Base-by-base conservation (phyloP, 2,329 filamentous ascomycete species). In the Cyphellophora europaea region DNA sequence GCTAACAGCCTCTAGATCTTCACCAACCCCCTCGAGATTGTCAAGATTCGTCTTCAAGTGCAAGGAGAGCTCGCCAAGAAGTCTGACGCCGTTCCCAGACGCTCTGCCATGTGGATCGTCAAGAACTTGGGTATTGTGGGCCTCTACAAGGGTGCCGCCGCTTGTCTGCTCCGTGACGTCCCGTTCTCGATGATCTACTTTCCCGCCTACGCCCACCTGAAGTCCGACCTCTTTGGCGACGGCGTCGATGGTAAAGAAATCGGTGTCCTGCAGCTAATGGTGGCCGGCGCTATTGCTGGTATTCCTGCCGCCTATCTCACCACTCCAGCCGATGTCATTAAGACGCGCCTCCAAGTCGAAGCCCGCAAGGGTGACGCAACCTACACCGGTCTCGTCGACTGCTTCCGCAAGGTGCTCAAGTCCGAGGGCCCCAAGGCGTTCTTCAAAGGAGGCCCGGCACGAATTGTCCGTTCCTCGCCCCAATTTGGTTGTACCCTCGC, bases 111-210 rank as follows among this genome's bases (percentile, higher is more conserved):
- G 69, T 98, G 91, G 91, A 96, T 98, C 50, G 82, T 96, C 42
- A 80, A 80, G 57, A 95, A 98, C 63, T 69, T 98, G 43, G 91
- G 91, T 71, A 75, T 98, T 32, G 71, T 93, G 32, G 91, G 91
- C 38, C 70, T 98, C 49, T 98, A 98, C 74, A 96, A 95, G 72
- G 91, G 91, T 43, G 91, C 89, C 13, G 86, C 80, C 29, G 91
- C 91, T 13, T 98, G 91, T 65, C 69, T 98, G 52, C 74, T 96
- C 45, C 88, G 91, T 49, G 91, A 98, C 60, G 86, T 96, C 27
- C 91, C 91, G 29, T 98, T 98, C 69, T 96, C 89, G 13, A 87
- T 86, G 52, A 98, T 98, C 56, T 98, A 98, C 69, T 98, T 98
- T 77, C 89, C 91, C 2, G 82, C 87, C 14, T 98, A 98, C 69